Evolutionary conservation across 208 protist genomes (phyloP).

Genomic region (Leishmania martiniquensis): DNA sequence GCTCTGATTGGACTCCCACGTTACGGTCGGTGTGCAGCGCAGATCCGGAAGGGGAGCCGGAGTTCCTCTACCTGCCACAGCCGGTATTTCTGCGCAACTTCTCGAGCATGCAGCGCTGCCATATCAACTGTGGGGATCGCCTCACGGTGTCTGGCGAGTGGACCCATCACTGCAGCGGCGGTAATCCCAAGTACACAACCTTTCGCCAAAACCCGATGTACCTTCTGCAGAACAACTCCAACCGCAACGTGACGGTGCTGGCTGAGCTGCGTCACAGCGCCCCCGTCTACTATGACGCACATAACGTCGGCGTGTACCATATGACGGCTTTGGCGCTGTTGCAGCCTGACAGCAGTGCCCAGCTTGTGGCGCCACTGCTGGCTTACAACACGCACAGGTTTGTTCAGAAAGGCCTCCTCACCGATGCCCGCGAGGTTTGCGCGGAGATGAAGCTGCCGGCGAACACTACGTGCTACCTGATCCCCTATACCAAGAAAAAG

Average conservation of each 20-base stretch:
- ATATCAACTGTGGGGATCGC: constrained; percentile 83
- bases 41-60: constrained; percentile 38
- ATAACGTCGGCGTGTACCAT: constrained; percentile 69
- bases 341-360: constrained; percentile 36
- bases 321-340: constrained; percentile 65
- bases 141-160: constrained; percentile 55
- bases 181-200: constrained; percentile 72
- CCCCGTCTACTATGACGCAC: constrained; percentile 49
- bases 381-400: constrained; percentile 72
- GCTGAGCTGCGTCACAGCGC: constrained; percentile 65
- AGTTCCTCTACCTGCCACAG: constrained; percentile 62
- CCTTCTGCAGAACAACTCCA: constrained; percentile 77
- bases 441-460: constrained; percentile 62
- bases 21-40: constrained; percentile 56
- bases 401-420: constrained; percentile 79
- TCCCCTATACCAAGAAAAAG: constrained; percentile 72
- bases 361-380: constrained; percentile 58
- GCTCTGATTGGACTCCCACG: constrained; percentile 53
- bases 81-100: constrained; percentile 78
- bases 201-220: constrained; percentile 88
- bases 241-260: constrained; percentile 54
- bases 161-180: constrained; percentile 46
- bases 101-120: constrained; percentile 68
- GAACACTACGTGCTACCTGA: constrained; percentile 66
- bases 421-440: constrained; percentile 79